Base-by-base conservation (phyloP, 2,329 filamentous ascomycete species). In the Ceratocystis variospora region DNA sequence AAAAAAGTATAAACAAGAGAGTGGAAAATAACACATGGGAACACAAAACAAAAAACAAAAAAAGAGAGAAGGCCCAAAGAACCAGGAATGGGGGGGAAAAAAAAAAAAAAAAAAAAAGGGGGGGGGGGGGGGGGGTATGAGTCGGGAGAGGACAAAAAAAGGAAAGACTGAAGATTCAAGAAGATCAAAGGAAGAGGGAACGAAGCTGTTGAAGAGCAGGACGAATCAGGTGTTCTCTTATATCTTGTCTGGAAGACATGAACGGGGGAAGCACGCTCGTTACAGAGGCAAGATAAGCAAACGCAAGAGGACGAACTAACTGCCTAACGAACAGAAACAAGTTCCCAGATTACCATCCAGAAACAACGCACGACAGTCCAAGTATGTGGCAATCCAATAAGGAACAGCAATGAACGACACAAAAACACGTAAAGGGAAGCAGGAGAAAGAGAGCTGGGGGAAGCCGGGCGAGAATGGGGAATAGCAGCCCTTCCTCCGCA, bases 321-420 rank as follows among this genome's bases (percentile, higher is more conserved):
- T 57, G 15, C 28, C 3, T 7, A 28, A 33, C 12, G 53, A 57
- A 33, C 22, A 33, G 28, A 5, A 28, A 5, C 53, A 28, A 17
- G 28, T 33, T 28, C 53, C 53, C 28, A 17, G 53, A 57, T 28
- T 17, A 57, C 15, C 28, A 22, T 15, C 25, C 15, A 57, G 25
- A 5, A 57, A 57, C 53, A 57, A 28, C 31, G 25, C 53, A 57
- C 53, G 15, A 57, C 53, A 33, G 28, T 28, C 15, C 22, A 57
- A 31, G 53, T 10, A 57, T 57, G 53, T 57, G 53, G 2, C 28
- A 33, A 57, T 8, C 53, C 53, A 57, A 57, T 57, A 57, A 57
- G 53, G 53, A 57, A 12, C 17, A 57, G 53, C 53, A 31, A 57
- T 57, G 28, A 57, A 57, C 53, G 53, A 57, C 53, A n/a, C 12